Base-by-base conservation (phyloP, 371 early-diverging fungal genomes). In the Circinella umbellata region DNA sequence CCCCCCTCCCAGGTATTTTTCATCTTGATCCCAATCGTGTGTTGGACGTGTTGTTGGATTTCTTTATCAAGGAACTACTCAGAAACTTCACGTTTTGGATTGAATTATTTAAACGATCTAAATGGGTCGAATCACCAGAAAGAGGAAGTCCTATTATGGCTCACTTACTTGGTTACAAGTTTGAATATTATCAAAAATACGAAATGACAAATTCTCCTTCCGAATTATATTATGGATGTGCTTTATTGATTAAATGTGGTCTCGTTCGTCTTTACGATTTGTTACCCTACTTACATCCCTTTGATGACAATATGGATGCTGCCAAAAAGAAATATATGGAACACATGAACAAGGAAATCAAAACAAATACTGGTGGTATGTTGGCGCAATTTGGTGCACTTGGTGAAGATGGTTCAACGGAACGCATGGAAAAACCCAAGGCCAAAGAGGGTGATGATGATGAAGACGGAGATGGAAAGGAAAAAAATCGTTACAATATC, bases 21-120 rank as follows among this genome's bases (percentile, higher is more conserved):
- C 89, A 90, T 68, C 79, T 98, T 42, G 97, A 97, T 74, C 96
- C 96, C 1, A 95, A 93, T 80, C 90, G 95, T 47, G 95, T 93
- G 0, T 67, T 96, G 54, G 96, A 95, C 72, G 82, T 96, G 17
- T 82, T 94, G 4, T 77, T 97, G 49, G 96, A 96, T 69, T 83
- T 92, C 18, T 95, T 94, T 66, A 79, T 87, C 63, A 86, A 88
- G 4, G 90, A 93, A 65, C 83, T 96, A 35, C 79, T 78, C 11
- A 81, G 87, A 47, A 89, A 95, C 54, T 90, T 92, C 75, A 84
- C 82, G 7, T 96, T 95, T 74, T 98, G 92, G 78, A 75, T 96
- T 11, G 82, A 84, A 5, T 81, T 97, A 11, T 74, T 97, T 18
- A 83, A 85, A 27, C 76, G 77, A 11, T 91, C 94, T 14, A 90